phyloP scores from a whole-genome alignment of 768 basidiomycete species.

The Tricholoma terreum region DNA sequence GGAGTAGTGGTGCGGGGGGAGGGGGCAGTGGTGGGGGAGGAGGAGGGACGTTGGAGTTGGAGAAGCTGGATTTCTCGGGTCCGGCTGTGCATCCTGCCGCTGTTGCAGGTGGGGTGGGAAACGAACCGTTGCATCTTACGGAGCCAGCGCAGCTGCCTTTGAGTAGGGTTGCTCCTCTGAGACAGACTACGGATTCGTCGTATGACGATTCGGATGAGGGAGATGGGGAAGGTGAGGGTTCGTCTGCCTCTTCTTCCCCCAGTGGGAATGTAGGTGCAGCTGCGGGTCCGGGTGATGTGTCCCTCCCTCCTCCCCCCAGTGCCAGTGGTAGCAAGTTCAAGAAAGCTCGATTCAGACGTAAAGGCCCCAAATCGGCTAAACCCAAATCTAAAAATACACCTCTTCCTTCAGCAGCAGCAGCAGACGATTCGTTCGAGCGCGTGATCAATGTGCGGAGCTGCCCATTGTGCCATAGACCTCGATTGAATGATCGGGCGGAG shows the following conservation, averaged over 20 bases:
- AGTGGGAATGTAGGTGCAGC: conserved; percentile 31
- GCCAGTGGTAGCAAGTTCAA: conserved; percentile 10
- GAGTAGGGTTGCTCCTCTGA: conserved; percentile 10
- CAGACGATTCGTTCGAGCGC: conserved; percentile 57
- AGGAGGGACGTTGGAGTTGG: conserved; percentile 44
- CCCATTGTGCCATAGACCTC: conserved; percentile 87
- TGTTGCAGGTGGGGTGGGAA: conserved; percentile 9
- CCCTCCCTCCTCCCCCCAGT: conserved; percentile 12
- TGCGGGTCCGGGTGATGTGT: background rate
- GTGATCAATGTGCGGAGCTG: conserved; percentile 96
- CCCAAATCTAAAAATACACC: conserved; percentile 13
- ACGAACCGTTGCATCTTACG: conserved; percentile 28
- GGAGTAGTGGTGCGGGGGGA: conserved; percentile 13
- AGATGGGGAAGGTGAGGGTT: conserved; percentile 30
- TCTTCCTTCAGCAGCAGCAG: conserved; percentile 3
- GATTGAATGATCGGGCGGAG: conserved; percentile 83
- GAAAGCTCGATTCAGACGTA: conserved; percentile 14
- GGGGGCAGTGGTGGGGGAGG: conserved; percentile 33
- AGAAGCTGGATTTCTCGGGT: conserved; percentile 61
- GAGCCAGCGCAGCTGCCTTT: conserved; percentile 50
- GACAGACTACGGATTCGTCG: conserved; percentile 1
- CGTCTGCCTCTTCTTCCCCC: conserved; percentile 44
- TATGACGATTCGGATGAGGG: conserved; percentile 3
- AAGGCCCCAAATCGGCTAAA: conserved; percentile 15
- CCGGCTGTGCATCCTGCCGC: conserved; percentile 30